phyloP scores from a whole-genome alignment of 371 early-diverging fungal genomes.

The Mortierella sp. region DNA sequence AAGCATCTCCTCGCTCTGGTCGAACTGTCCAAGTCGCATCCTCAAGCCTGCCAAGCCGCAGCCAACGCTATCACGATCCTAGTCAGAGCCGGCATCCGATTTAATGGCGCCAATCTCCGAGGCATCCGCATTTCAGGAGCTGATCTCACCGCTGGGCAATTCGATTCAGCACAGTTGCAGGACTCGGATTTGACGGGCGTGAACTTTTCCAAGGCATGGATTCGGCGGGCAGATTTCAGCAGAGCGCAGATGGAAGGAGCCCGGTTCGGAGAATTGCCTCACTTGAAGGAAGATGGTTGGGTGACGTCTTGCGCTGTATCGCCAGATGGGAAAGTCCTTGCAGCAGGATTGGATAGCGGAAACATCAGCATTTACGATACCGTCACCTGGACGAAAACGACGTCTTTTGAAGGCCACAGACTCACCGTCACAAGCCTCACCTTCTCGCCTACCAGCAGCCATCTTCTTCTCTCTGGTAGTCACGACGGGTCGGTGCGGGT shows the following conservation, averaged over 20 bases:
- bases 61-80: constrained; percentile 19
- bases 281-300: background rate
- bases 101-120: background rate
- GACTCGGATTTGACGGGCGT: background rate
- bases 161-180: constrained; percentile 10
- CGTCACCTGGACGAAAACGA: background rate
- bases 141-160: background rate
- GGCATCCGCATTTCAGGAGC: constrained; percentile 5
- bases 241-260: constrained; percentile 1
- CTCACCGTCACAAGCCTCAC: background rate
- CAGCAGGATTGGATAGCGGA: background rate
- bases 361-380: background rate
- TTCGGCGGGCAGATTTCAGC: constrained; percentile 5
- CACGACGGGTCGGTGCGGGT: constrained; percentile 3
- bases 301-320: background rate
- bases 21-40: background rate
- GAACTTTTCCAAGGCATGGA: background rate
- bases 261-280: constrained; percentile 10
- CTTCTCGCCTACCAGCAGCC: constrained; percentile 16
- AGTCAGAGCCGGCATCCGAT: background rate
- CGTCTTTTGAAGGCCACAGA: background rate
- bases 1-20: background rate
- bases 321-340: background rate
- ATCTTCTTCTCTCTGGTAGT: constrained; percentile 13
- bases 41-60: background rate